A percentile compares a stretch with the other conserved stretches of the same genome.
phyloP scores from a whole-genome alignment of 192 early-diverging fungal species.

The Podila minutissima region DNA sequence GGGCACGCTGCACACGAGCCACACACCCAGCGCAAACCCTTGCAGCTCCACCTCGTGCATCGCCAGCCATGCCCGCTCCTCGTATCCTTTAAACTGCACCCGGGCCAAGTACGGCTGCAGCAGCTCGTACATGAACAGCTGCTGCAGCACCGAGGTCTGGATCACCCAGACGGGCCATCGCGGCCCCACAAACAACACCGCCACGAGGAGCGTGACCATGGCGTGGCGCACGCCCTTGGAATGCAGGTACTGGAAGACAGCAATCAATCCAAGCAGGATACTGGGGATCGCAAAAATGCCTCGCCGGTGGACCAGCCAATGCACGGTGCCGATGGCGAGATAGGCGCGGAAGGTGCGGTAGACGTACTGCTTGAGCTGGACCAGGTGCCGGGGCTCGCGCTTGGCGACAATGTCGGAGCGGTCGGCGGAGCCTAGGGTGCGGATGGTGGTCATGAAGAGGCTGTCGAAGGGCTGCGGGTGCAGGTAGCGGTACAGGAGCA shows the following conservation, averaged over 20 bases:
- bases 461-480: conserved; percentile 26
- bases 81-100: conserved; percentile 32
- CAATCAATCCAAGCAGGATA: not conserved
- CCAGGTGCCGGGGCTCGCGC: conserved; percentile 20
- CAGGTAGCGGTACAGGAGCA: conserved; percentile 29
- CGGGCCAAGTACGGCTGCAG: conserved; percentile 36
- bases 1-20: conserved; percentile 27
- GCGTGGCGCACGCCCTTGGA: conserved; percentile 8
- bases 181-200: conserved; percentile 4
- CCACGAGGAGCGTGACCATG: not conserved
- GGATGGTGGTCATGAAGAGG: conserved; percentile 30
- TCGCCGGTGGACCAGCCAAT: conserved; percentile 14
- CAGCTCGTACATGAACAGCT: conserved; percentile 38
- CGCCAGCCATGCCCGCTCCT: conserved; percentile 37
- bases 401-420: conserved; percentile 28
- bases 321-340: conserved; percentile 12
- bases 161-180: conserved; percentile 31
- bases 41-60: conserved; percentile 19
- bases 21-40: conserved; percentile 31
- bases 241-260: conserved; percentile 16
- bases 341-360: conserved; percentile 19
- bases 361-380: conserved; percentile 19
- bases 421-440: conserved; percentile 7
- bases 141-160: conserved; percentile 23
- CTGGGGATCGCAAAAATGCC: conserved; percentile 10